A percentile compares a stretch with the other conserved stretches of the same genome.
These are phyloP conservation scores for Beauveria asiatica DNA, from an alignment of 2,329 filamentous ascomycete genomes.

Conservation along the genomic window DNA sequence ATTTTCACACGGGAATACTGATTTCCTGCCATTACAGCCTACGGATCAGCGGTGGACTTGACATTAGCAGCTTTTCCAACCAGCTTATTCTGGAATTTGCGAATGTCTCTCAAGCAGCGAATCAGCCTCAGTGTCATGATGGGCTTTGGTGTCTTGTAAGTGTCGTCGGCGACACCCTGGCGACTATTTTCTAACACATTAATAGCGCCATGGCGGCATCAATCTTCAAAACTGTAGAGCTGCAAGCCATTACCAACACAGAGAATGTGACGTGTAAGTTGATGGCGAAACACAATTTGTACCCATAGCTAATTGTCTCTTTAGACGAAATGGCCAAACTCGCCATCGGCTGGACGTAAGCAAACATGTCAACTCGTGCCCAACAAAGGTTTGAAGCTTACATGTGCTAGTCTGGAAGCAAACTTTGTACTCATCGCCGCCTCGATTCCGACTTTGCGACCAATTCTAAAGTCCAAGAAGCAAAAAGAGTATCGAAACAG, in stretches of 20 bases:
- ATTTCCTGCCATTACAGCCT: neutral
- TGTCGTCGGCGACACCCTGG: neutral
- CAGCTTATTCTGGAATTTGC: neutral
- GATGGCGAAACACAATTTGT: neutral
- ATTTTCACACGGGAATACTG: neutral
- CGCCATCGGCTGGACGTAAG: neutral
- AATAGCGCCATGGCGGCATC: neutral
- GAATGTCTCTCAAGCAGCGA: neutral
- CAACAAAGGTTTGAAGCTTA: neutral
- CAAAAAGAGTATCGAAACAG: neutral
- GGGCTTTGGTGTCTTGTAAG: neutral
- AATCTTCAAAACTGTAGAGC: neutral
- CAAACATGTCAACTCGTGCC: too few relatives aligned
- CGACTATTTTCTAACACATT: neutral
- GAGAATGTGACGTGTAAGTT: neutral
- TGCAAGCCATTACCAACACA: neutral
- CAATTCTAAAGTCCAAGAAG: neutral
- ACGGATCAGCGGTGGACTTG: neutral
- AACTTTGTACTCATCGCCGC: neutral
- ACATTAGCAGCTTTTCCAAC: neutral
- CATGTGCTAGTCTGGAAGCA: neutral
- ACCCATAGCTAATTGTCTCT: neutral
- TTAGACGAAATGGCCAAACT: neutral
- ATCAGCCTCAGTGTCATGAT: neutral
- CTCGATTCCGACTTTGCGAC: neutral